Evolutionary conservation across 805 yeast species (phyloP).

Genomic region (Clavispora fructus): DNA sequence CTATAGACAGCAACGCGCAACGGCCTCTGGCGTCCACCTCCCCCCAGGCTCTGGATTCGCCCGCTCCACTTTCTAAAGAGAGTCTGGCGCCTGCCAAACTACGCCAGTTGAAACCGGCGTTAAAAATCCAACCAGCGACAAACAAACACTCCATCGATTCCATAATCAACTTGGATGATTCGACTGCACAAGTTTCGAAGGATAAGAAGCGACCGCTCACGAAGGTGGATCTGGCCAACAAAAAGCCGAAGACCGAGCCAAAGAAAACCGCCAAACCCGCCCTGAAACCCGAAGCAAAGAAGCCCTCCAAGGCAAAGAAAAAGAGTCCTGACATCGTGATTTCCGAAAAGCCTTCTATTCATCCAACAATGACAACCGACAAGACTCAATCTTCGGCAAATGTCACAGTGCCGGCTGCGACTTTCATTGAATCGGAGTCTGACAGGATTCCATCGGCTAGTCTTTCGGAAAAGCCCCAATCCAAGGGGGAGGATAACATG

Average conservation of each 20-base stretch:
- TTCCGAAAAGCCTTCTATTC: constrained; percentile 12
- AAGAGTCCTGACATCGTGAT: constrained; percentile 16
- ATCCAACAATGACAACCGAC: constrained; percentile 21
- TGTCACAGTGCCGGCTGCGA: constrained; percentile 14
- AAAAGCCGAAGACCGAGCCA: constrained; percentile 7
- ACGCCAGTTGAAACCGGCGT: background rate
- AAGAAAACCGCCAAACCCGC: constrained; percentile 7
- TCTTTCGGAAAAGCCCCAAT: too few relatives aligned
- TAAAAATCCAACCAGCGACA: background rate
- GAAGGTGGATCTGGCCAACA: constrained; percentile 8
- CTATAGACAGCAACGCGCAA: background rate
- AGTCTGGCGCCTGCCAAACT: background rate
- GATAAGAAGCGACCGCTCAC: constrained; percentile 10
- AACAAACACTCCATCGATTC: constrained; percentile 37
- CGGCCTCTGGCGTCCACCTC: background rate
- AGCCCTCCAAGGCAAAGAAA: constrained; percentile 13
- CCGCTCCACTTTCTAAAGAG: background rate
- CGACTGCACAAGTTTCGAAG: constrained; percentile 1
- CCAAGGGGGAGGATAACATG: background rate
- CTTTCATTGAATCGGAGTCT: background rate
- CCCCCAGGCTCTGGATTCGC: background rate
- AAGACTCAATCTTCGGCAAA: constrained; percentile 7
- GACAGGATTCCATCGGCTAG: background rate
- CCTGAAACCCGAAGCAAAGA: constrained; percentile 3
- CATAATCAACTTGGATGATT: constrained; percentile 32